Evolutionary conservation across 1,284 basidiomycete species (phyloP), one percentile per base, ranked within the genome.

Genomic region (Cutaneotrichosporon sp.): DNA sequence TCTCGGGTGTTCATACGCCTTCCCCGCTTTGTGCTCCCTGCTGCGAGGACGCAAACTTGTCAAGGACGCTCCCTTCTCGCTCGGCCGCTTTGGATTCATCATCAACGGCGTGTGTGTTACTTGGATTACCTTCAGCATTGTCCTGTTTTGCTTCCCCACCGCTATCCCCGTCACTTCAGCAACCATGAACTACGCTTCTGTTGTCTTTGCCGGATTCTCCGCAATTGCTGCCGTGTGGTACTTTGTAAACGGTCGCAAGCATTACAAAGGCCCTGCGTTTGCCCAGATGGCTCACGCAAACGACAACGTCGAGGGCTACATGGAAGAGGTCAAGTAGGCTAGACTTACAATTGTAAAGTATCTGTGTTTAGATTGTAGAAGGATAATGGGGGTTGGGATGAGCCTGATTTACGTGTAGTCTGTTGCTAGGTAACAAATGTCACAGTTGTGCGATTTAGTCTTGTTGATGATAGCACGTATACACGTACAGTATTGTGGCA

Each of bases 181-280:
- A 37, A 57, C 49, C 46, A 67, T 67, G 64, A 69, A 69, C 60
- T 74, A 81, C 59, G 82, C 78, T 12, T 81, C 80, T 22, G 81
- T 81, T 4, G 82, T 84, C 14, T 84, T 83, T 54, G 78, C 83
- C 20, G 81, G 80, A 1, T 83, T 84, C 58, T 80, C 72, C 2
- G 59, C 69, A 12, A 77, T 84, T 30, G 81, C 81, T 40, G 78
- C 76, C 0, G 69, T 76, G 15, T 84, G 82, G 82, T 84, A 84
- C 59, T 44, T 79, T 46, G 77, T 82, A 55, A 58, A 59, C 46
- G 71, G 69, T 1, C 56, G 66, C 38, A 67, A 62, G 48, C 60
- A 71, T 46, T 73, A 68, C 58, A 42, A 51, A n/a, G 71, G 71
- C 8, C 71, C 71, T 12, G 62, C 62, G 15, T 40, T 40, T 20